These are phyloP conservation scores for Erodium texanum DNA, from an alignment of 441 rosid species.

Conservation along the genomic window DNA sequence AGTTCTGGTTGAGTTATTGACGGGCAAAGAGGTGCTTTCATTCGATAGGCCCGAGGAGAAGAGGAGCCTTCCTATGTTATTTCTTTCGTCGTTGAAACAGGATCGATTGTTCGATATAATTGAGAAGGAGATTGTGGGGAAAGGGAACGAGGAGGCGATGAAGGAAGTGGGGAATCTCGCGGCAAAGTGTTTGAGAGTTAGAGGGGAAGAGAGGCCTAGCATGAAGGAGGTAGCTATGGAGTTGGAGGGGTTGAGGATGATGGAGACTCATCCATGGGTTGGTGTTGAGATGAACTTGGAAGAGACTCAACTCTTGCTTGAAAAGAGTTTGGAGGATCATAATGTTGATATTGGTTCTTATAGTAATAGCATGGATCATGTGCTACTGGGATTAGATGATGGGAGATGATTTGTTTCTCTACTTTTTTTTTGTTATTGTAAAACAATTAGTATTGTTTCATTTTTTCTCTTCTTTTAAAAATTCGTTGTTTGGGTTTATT, in stretches of 20 bases:
- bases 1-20: slow-evolving; percentile 12
- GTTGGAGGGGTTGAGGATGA: slow-evolving; percentile 12
- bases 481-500: too few relatives aligned
- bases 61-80: slow-evolving; percentile 12
- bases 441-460: too few relatives aligned
- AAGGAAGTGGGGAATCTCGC: slow-evolving; percentile 1
- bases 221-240: slow-evolving; percentile 18
- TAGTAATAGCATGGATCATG: not conserved
- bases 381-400: not conserved
- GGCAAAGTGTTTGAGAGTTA: slow-evolving; percentile 10
- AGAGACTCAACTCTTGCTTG: slow-evolving; percentile 9
- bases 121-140: not conserved
- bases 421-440: too few relatives aligned
- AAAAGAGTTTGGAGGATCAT: not conserved
- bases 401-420: not conserved
- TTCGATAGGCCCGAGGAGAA: slow-evolving; percentile 5
- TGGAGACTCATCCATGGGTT: slow-evolving; percentile 11
- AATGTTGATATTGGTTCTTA: not conserved
- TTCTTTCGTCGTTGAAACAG: slow-evolving; percentile 2
- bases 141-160: not conserved
- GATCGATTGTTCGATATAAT: not conserved
- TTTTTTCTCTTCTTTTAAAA: too few relatives aligned
- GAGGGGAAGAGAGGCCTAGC: slow-evolving; percentile 13
- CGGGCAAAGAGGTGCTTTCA: slow-evolving; percentile 9
- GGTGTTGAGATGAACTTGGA: not conserved